Conservation (phyloP, 306 rosid genomes). For the Lotus japonicus region DNA sequence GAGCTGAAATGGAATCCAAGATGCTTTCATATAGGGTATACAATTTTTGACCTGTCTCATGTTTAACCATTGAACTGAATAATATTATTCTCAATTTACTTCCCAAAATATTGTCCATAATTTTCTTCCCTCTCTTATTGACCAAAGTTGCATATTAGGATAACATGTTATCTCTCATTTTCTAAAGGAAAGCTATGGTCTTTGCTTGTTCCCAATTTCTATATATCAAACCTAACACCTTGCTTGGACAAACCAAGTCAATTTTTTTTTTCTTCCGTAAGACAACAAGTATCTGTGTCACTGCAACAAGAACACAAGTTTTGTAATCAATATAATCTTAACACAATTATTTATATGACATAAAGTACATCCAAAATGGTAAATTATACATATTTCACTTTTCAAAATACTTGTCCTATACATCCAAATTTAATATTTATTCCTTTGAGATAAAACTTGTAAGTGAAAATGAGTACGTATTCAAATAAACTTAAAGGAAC, state of each 20-base stretch:
- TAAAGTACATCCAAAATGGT: no score
- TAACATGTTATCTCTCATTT: background rate
- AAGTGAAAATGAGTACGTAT: no score
- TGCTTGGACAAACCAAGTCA: background rate
- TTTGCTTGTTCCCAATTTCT: background rate
- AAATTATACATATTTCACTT: no score
- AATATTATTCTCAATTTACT: background rate
- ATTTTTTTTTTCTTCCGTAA: no score
- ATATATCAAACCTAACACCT: background rate
- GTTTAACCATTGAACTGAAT: conserved; percentile 6
- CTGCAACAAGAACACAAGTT: no score
- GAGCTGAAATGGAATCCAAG: conserved; percentile 50
- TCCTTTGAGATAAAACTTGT: no score
- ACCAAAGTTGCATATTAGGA: background rate
- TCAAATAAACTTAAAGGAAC: no score
- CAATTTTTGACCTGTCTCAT: background rate
- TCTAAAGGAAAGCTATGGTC: background rate
- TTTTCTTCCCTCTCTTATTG: background rate
- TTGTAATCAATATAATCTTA: no score
- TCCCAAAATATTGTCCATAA: conserved; percentile 5
- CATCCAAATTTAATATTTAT: no score
- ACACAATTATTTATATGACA: no score
- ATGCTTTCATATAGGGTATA: conserved; percentile 46
- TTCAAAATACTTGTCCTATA: no score
- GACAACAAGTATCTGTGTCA: no score